Evolutionary conservation across 345 rosid species (phyloP).

Genomic region (Limnanthes douglasii): DNA sequence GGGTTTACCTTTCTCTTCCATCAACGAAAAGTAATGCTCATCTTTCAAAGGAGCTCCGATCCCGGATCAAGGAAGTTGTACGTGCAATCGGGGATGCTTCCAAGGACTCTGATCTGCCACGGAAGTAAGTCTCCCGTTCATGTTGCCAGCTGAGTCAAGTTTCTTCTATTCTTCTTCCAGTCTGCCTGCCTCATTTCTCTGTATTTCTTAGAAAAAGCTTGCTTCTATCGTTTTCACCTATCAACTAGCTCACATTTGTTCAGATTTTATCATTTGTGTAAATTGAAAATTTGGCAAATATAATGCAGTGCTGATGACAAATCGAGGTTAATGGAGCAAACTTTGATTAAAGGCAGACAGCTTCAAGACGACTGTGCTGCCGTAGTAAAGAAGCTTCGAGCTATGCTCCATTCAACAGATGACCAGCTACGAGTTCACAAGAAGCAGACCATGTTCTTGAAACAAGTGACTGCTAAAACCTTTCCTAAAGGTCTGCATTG

Average conservation of each 20-base stretch:
- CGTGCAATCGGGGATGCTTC: slow-evolving; percentile 60
- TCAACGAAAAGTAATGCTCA: slow-evolving; percentile 49
- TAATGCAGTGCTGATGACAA: slow-evolving; percentile 51
- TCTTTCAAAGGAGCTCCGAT: slow-evolving; percentile 71
- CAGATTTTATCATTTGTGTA: slow-evolving; percentile 1
- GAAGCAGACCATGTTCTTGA: slow-evolving; percentile 88
- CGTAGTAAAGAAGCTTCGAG: slow-evolving; percentile 80
- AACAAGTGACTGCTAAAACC: slow-evolving; percentile 92
- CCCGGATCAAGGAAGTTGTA: slow-evolving; percentile 67
- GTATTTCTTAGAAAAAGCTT: too few relatives aligned
- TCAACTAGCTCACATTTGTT: neutral
- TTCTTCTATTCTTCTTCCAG: neutral
- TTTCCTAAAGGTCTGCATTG: slow-evolving; percentile 97
- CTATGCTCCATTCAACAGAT: slow-evolving; percentile 93
- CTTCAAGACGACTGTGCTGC: slow-evolving; percentile 83
- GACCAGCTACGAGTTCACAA: slow-evolving; percentile 93
- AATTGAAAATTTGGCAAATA: slow-evolving; percentile 5
- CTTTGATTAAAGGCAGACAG: slow-evolving; percentile 72
- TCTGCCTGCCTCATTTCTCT: neutral
- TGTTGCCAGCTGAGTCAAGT: neutral
- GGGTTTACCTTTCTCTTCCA: slow-evolving; percentile 79
- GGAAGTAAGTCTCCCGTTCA: slow-evolving; percentile 50
- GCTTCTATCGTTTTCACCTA: too few relatives aligned
- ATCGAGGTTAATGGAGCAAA: slow-evolving; percentile 75
- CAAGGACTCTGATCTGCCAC: slow-evolving; percentile 72